These are phyloP conservation scores for Neoconidiobolus thromboides DNA, from an alignment of 371 early-diverging fungal species.

Conservation along the genomic window DNA sequence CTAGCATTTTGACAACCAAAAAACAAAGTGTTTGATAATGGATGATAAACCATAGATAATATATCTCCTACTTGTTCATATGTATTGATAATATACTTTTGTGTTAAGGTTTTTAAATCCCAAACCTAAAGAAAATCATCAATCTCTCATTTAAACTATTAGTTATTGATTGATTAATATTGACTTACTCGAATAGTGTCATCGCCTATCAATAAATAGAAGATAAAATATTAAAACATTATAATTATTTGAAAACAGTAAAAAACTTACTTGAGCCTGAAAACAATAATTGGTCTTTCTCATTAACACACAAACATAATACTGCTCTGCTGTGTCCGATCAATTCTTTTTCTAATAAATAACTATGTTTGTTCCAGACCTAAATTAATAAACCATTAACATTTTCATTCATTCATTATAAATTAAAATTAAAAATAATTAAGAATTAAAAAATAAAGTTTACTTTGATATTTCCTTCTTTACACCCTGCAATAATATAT, in stretches of 20 bases:
- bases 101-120: constrained; percentile 37
- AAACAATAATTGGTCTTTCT: constrained; percentile 31
- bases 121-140: constrained; percentile 23
- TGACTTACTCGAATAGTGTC: constrained; percentile 34
- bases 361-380: constrained; percentile 55
- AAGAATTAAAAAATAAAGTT: background rate
- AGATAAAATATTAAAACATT: background rate
- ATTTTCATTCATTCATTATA: background rate
- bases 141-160: background rate
- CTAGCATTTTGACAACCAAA: constrained; percentile 70
- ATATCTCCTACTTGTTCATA: constrained; percentile 59
- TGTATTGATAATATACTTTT: constrained; percentile 41
- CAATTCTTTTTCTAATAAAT: constrained; percentile 28
- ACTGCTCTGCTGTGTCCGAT: constrained; percentile 50
- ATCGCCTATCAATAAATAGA: constrained; percentile 22
- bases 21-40: constrained; percentile 25
- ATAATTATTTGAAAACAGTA: background rate
- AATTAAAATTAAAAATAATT: background rate
- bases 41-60: constrained; percentile 42
- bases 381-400: constrained; percentile 9
- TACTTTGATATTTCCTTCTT: constrained; percentile 39
- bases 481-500: constrained; percentile 51
- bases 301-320: constrained; percentile 33
- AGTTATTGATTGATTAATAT: background rate
- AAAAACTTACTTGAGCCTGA: constrained; percentile 40